phyloP scores from a whole-genome alignment of 2,329 filamentous ascomycete genomes.

The Colletotrichum spinosum region DNA sequence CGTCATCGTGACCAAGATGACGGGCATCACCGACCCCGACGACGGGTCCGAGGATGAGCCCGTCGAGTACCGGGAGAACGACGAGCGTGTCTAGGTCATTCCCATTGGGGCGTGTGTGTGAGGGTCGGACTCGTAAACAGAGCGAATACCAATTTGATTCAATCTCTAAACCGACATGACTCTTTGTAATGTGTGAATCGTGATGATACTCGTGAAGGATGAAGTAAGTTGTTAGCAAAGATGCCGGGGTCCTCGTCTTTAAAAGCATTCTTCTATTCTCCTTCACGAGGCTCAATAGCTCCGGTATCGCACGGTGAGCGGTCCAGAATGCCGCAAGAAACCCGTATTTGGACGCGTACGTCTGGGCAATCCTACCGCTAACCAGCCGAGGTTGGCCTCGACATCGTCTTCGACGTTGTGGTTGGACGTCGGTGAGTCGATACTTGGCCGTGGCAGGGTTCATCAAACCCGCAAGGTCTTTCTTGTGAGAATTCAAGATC shows the following conservation, averaged over 20 bases:
- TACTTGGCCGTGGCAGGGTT: background rate
- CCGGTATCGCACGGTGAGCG: constrained; percentile 23
- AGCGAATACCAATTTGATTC: constrained; percentile 24
- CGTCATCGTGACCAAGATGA: constrained; percentile 52
- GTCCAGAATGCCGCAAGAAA: constrained; percentile 1
- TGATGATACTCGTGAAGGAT: background rate
- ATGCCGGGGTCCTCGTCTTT: background rate
- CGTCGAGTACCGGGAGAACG: constrained; percentile 24
- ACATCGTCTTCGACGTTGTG: background rate
- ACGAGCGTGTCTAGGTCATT: constrained; percentile 23
- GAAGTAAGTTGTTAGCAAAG: background rate
- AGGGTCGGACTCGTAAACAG: background rate
- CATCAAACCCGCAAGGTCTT: background rate
- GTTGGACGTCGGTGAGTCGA: background rate
- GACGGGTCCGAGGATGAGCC: constrained; percentile 27
- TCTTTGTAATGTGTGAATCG: background rate
- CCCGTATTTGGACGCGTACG: background rate
- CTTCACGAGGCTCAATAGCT: background rate
- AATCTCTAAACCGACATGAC: background rate
- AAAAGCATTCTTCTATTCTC: background rate
- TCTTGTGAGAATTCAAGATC: no score
- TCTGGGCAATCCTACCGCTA: background rate
- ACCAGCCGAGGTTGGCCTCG: background rate
- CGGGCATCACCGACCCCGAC: constrained; percentile 47
- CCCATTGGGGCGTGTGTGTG: background rate